Percentiles rank a stretch among this genome's conserved stretches.
Conservation (phyloP, 768 basidiomycete species). For the Astraeus odoratus region DNA sequence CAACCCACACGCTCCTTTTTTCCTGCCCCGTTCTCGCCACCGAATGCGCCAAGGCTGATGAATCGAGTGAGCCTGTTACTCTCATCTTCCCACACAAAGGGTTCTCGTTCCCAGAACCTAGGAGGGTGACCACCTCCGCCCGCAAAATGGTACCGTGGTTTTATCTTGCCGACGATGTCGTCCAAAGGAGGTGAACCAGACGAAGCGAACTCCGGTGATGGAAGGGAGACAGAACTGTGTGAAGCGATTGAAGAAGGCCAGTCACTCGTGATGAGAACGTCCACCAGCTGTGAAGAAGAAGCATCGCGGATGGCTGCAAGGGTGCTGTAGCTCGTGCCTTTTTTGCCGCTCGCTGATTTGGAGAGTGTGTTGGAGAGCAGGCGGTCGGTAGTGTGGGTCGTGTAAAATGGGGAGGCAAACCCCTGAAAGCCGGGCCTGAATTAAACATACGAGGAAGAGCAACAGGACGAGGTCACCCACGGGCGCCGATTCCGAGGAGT, state of each 20-base stretch:
- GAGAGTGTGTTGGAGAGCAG: constrained; percentile 64
- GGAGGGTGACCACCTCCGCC: constrained; percentile 56
- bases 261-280: constrained; percentile 75
- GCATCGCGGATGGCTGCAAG: constrained; percentile 63
- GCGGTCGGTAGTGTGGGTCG: constrained; percentile 60
- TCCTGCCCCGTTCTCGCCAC: constrained; percentile 44
- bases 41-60: constrained; percentile 85
- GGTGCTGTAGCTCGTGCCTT: constrained; percentile 49
- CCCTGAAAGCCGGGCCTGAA: constrained; percentile 38
- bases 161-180: constrained; percentile 55
- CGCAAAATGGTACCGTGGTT: constrained; percentile 87
- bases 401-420: constrained; percentile 72
- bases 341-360: constrained; percentile 37
- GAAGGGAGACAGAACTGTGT: constrained; percentile 49
- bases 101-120: constrained; percentile 93
- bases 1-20: constrained; percentile 81
- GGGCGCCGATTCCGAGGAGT: constrained; percentile 53
- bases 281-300: constrained; percentile 57
- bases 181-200: constrained; percentile 53
- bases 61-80: constrained; percentile 62
- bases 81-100: constrained; percentile 78
- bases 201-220: constrained; percentile 35
- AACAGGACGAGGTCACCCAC: constrained; percentile 37
- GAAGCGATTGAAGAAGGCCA: constrained; percentile 66
- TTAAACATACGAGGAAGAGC: constrained; percentile 1